Conservation (phyloP, 1,284 basidiomycete genomes). For the Lignosus rhinocerotis region DNA sequence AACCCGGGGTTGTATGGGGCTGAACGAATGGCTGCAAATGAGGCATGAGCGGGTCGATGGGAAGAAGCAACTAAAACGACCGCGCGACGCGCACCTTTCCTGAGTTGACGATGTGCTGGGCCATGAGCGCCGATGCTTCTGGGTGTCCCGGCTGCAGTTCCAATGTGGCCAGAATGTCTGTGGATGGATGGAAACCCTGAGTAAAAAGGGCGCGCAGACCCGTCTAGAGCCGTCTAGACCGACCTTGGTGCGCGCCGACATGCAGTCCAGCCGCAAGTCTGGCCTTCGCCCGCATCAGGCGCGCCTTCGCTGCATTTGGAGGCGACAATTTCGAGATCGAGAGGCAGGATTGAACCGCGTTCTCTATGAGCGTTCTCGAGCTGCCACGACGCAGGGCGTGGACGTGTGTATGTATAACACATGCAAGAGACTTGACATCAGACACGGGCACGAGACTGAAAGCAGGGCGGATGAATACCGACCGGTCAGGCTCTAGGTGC, state of each 20-base stretch:
- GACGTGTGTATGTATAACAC: conserved; percentile 3
- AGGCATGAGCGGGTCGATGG: conserved; percentile 15
- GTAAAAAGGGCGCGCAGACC: conserved; percentile 18
- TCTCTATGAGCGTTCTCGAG: conserved; percentile 67
- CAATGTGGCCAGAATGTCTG: conserved; percentile 68
- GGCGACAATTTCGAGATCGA: conserved; percentile 53
- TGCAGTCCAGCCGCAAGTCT: conserved; percentile 59
- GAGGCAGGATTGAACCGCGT: conserved; percentile 70
- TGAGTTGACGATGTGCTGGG: conserved; percentile 35
- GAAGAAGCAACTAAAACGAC: conserved; percentile 9
- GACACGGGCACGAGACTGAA: conserved; percentile 11
- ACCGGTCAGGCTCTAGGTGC: conserved; percentile 41
- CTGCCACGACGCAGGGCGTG: conserved; percentile 30
- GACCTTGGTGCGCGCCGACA: conserved; percentile 67
- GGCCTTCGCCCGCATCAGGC: conserved; percentile 62
- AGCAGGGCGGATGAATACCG: conserved; percentile 14
- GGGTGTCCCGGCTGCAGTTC: conserved; percentile 65
- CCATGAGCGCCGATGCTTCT: conserved; percentile 62
- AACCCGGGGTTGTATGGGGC: conserved; percentile 36
- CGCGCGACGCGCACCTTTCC: conserved; percentile 29
- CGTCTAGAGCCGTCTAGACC: conserved; percentile 28
- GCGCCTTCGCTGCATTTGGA: conserved; percentile 57
- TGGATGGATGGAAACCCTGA: conserved; percentile 4
- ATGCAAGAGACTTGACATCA: conserved; percentile 14
- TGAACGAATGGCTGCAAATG: conserved; percentile 18